Percentiles rank a stretch among this genome's conserved stretches.
Evolutionary conservation across 2,329 filamentous ascomycete species (phyloP).

Genomic region (Ambrosiella cleistominuta): DNA sequence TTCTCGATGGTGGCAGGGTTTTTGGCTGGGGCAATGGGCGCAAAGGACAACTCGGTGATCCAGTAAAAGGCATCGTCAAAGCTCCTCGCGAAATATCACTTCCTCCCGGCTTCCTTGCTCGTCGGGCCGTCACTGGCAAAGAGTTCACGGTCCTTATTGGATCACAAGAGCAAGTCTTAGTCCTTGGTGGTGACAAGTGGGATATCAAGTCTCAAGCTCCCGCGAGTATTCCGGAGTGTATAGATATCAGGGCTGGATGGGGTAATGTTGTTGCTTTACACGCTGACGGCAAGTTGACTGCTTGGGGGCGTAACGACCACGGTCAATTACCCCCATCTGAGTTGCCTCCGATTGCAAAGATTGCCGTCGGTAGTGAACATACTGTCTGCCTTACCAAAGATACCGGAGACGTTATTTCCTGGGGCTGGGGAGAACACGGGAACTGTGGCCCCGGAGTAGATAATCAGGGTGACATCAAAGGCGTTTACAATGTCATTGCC

Average conservation of each 20-base stretch:
- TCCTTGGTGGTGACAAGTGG: slow-evolving; percentile 67
- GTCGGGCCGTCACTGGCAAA: slow-evolving; percentile 56
- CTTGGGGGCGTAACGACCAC: slow-evolving; percentile 75
- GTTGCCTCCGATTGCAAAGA: slow-evolving; percentile 38
- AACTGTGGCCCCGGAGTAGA: slow-evolving; percentile 62
- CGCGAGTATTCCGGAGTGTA: slow-evolving; percentile 36
- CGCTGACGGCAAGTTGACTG: slow-evolving; percentile 39
- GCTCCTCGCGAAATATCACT: slow-evolving; percentile 43
- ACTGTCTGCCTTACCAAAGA: slow-evolving; percentile 48
- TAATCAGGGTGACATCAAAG: slow-evolving; percentile 48
- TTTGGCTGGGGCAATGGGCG: slow-evolving; percentile 82
- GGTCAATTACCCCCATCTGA: slow-evolving; percentile 54
- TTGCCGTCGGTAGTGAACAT: slow-evolving; percentile 86
- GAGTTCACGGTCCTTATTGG: slow-evolving; percentile 52
- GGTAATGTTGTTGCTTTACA: slow-evolving; percentile 58
- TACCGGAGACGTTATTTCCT: slow-evolving; percentile 53
- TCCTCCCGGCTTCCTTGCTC: slow-evolving; percentile 37
- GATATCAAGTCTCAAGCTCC: slow-evolving; percentile 42
- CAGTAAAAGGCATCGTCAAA: slow-evolving; percentile 31
- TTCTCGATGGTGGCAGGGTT: slow-evolving; percentile 57
- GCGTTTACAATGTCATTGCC: slow-evolving; percentile 48
- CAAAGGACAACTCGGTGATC: slow-evolving; percentile 64
- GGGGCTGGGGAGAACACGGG: slow-evolving; percentile 97
- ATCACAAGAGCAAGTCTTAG: slow-evolving; percentile 36
- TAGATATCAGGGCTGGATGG: slow-evolving; percentile 63